Evolutionary conservation across 176 grass and related monocot species (phyloP).

Genomic region (Elaeis guineensis): DNA sequence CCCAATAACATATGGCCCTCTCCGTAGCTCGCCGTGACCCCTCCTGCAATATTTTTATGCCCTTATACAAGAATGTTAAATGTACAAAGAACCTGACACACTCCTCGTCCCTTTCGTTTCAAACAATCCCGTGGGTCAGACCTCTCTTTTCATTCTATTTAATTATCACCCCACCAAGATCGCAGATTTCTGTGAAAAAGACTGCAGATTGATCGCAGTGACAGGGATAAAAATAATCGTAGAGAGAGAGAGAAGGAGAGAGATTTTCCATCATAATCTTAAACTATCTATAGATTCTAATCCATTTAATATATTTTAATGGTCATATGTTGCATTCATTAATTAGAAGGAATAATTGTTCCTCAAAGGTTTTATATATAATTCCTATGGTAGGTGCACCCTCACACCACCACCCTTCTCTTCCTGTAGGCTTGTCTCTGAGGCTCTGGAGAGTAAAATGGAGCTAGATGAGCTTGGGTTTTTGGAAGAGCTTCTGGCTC

Average conservation of each 20-base stretch:
- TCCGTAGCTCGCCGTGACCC: too few species aligned
- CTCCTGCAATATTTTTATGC: too few species aligned
- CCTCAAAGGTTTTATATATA: conserved; percentile 25
- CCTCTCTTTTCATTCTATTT: conserved; percentile 10
- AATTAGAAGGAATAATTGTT: conserved; percentile 62
- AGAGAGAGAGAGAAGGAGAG: not conserved
- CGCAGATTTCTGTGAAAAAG: conserved; percentile 8
- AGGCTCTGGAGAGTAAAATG: conserved; percentile 21
- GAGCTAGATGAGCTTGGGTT: conserved; percentile 86
- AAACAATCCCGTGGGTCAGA: conserved; percentile 37
- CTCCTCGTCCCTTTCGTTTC: conserved; percentile 17
- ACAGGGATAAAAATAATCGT: not conserved
- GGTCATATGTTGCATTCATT: conserved; percentile 11
- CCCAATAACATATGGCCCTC: too few species aligned
- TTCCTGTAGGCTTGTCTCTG: not conserved
- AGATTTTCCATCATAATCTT: not conserved
- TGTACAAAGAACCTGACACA: conserved; percentile 29
- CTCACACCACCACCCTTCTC: not conserved
- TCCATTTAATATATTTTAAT: conserved; percentile 25
- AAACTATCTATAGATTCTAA: not conserved
- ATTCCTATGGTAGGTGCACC: not conserved
- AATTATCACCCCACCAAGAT: not conserved
- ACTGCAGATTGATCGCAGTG: not conserved
- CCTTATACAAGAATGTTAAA: not conserved
- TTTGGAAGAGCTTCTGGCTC: conserved; percentile 76